phyloP scores from a whole-genome alignment of 495 filamentous ascomycete genomes.

The Penicillium canariense region DNA sequence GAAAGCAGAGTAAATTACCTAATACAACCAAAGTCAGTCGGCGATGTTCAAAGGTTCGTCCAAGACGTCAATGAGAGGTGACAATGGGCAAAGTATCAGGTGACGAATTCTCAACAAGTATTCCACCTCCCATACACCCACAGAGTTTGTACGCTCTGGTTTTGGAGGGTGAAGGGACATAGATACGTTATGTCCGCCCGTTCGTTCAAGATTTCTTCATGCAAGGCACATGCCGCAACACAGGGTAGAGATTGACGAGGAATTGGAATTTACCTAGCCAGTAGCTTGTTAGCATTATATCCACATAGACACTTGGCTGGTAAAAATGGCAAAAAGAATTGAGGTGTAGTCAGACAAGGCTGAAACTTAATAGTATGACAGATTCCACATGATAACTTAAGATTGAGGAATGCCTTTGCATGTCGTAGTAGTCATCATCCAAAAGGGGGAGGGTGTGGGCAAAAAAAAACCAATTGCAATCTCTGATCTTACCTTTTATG shows the following conservation, averaged over 20 bases:
- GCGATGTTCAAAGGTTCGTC: conserved; percentile 9
- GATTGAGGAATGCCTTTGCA: conserved; percentile 97
- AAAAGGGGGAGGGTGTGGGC: conserved; percentile 29
- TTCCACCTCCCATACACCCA: conserved; percentile 61
- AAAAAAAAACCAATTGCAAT: conserved; percentile 6
- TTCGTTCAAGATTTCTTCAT: conserved; percentile 97
- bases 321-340: conserved; percentile 23
- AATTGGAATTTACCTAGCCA: conserved; percentile 54
- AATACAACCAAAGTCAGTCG: conserved; percentile 20
- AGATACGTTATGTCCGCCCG: conserved; percentile 95
- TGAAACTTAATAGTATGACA: conserved; percentile 82
- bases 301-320: conserved; percentile 12
- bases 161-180: conserved; percentile 58
- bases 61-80: conserved; percentile 7
- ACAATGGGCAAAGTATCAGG: conserved; percentile 61
- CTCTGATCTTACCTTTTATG: conserved; percentile 56
- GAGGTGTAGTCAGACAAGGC: conserved; percentile 84
- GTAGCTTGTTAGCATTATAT: conserved; percentile 42
- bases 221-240: conserved; percentile 31
- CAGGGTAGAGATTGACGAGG: conserved; percentile 15
- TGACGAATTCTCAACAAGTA: conserved; percentile 99
- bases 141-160: conserved; percentile 88
- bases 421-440: conserved; percentile 82
- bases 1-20: conserved; percentile 31
- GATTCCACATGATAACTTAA: conserved; percentile 85